Evolutionary conservation across 768 basidiomycete genomes (phyloP).

Genomic region (Leccinum boreale): DNA sequence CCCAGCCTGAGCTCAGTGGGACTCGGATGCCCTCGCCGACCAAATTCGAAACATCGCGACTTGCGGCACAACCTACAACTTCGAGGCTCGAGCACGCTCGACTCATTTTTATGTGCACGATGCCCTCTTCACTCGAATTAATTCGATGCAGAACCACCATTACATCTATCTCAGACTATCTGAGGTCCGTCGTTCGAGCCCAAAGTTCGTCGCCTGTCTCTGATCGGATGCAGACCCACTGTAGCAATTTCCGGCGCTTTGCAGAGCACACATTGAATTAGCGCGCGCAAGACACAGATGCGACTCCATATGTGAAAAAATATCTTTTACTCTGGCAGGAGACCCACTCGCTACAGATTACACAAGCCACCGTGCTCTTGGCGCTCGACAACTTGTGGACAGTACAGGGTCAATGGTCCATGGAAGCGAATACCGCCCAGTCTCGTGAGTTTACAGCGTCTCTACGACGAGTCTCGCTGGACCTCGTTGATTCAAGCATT

Average conservation of each 20-base stretch:
- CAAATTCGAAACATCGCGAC: no score
- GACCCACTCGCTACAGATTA: conserved; percentile 75
- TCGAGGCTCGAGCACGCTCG: no score
- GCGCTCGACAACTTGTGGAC: conserved; percentile 67
- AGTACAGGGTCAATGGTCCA: conserved; percentile 67
- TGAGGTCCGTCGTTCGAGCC: no score
- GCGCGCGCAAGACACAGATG: conserved; percentile 65
- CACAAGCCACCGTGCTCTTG: conserved; percentile 71
- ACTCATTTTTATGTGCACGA: no score
- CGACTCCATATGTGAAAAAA: conserved; percentile 82
- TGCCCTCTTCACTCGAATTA: no score
- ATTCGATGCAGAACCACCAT: no score
- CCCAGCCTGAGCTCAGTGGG: no score
- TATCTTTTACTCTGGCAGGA: conserved; percentile 80
- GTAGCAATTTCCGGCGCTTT: conserved; percentile 16
- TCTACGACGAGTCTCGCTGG: conserved; percentile 87
- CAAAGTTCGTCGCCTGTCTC: no score
- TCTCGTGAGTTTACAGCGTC: conserved; percentile 46
- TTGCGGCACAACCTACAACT: no score
- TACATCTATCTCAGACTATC: no score
- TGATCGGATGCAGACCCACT: no score
- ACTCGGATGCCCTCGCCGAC: no score
- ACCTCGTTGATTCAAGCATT: conserved; percentile 68
- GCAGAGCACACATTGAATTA: conserved; percentile 93
- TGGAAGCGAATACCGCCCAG: conserved; percentile 1